phyloP scores from a whole-genome alignment of 2,329 filamentous ascomycete genomes.

The Endoconidiophora polonica region DNA sequence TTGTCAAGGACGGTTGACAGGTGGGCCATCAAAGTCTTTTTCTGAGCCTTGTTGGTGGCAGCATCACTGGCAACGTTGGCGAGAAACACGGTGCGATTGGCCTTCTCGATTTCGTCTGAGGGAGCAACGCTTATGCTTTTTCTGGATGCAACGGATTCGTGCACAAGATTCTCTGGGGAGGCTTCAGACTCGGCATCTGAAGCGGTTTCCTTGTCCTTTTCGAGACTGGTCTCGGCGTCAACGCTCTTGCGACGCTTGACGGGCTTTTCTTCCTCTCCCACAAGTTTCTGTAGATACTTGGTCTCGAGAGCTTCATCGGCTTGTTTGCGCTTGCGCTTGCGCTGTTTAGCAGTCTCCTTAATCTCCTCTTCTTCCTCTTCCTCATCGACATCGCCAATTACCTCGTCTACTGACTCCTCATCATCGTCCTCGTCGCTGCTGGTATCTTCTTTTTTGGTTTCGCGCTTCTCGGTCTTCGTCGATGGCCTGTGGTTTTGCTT shows the following conservation, averaged over 20 bases:
- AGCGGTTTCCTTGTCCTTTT: conserved; percentile 32
- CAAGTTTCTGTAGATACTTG: conserved; percentile 51
- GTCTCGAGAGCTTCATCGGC: conserved; percentile 55
- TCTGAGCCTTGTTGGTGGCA: conserved; percentile 65
- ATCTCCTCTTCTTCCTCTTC: conserved; percentile 20
- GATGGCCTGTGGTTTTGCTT: conserved; percentile 18
- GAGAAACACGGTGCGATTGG: conserved; percentile 77
- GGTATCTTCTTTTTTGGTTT: conserved; percentile 18
- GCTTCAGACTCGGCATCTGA: conserved; percentile 26
- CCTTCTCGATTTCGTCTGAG: conserved; percentile 55
- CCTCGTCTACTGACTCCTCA: conserved; percentile 15
- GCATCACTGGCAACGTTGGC: conserved; percentile 76
- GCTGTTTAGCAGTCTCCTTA: conserved; percentile 29
- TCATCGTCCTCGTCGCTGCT: conserved; percentile 15
- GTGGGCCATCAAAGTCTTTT: conserved; percentile 61
- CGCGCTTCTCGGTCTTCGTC: conserved; percentile 21
- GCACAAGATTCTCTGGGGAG: conserved; percentile 24
- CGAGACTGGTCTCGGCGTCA: conserved; percentile 21
- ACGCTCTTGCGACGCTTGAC: conserved; percentile 29
- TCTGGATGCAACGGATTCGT: conserved; percentile 36
- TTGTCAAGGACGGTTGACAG: conserved; percentile 55
- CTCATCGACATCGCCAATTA: conserved; percentile 13
- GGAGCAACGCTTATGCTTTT: background rate
- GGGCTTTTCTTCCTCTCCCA: conserved; percentile 35
- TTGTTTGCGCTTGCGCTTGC: conserved; percentile 51